phyloP scores from a whole-genome alignment of 164 flowering plant genomes.

The Hamamelis virginiana region DNA sequence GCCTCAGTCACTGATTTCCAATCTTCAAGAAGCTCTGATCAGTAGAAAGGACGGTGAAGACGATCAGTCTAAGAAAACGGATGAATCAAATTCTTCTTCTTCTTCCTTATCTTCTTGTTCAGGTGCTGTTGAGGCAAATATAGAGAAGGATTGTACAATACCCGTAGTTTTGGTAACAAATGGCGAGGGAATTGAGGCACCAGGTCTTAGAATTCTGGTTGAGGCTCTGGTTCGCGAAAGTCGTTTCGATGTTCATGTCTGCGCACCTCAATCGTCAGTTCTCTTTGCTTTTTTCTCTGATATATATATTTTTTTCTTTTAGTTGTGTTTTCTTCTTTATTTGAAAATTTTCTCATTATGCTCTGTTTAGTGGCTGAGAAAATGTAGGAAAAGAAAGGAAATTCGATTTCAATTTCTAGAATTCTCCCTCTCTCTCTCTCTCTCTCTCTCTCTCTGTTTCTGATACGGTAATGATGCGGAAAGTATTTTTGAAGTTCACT shows the following conservation, averaged over 20 bases:
- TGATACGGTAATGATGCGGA: too few species aligned
- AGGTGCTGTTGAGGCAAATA: slow-evolving; percentile 9
- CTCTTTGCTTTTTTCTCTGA: not conserved
- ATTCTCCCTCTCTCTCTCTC: too few species aligned
- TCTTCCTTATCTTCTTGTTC: slow-evolving; percentile 18
- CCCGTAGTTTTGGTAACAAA: slow-evolving; percentile 82
- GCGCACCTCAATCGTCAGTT: slow-evolving; percentile 90
- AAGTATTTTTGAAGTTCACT: too few species aligned
- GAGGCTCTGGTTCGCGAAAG: slow-evolving; percentile 72
- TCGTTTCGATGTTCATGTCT: slow-evolving; percentile 68
- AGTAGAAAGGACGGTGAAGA: slow-evolving; percentile 39
- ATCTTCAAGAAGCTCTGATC: slow-evolving; percentile 66
- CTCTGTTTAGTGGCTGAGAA: too few species aligned
- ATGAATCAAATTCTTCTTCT: slow-evolving; percentile 26
- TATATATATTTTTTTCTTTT: not conserved
- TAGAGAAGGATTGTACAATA: slow-evolving; percentile 31
- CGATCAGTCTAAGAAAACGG: slow-evolving; percentile 15
- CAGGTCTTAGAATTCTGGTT: slow-evolving; percentile 73
- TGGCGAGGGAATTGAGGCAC: slow-evolving; percentile 84
- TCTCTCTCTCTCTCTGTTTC: too few species aligned
- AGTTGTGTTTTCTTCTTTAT: not conserved
- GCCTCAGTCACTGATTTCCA: slow-evolving; percentile 81
- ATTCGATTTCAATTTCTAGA: too few species aligned
- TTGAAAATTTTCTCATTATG: not conserved
- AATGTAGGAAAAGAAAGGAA: too few species aligned